Evolutionary conservation across 345 rosid genomes (phyloP).

Genomic region (Bruguiera parviflora): DNA sequence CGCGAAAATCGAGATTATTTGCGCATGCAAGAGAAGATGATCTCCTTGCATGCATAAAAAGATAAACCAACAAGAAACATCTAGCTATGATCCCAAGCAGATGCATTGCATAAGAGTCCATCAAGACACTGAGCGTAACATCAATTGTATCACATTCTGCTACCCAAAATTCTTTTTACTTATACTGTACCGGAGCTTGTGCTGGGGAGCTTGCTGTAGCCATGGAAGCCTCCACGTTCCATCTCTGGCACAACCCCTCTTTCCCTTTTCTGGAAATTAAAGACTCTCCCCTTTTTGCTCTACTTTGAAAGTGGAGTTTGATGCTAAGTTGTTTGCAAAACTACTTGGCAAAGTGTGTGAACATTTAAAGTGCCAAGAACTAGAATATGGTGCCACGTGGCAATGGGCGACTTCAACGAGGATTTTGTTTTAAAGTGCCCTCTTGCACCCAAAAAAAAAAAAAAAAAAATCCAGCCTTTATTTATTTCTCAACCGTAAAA

Average conservation of each 20-base stretch:
- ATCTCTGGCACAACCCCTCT: constrained; percentile 13
- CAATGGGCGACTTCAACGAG: constrained; percentile 51
- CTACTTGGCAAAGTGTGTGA: constrained; percentile 33
- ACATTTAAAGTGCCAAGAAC: constrained; percentile 11
- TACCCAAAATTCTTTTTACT: not conserved
- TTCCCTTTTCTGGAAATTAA: not conserved
- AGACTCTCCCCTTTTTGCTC: not conserved
- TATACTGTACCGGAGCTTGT: constrained; percentile 34
- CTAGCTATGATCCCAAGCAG: no score
- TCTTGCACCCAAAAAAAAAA: no score
- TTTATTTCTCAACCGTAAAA: no score
- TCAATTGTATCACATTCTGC: not conserved
- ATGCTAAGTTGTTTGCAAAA: not conserved
- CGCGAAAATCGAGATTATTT: no score
- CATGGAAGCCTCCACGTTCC: constrained; percentile 65
- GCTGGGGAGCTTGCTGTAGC: constrained; percentile 52
- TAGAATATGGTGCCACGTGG: constrained; percentile 14
- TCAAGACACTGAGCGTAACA: not conserved
- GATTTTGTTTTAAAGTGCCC: constrained; percentile 6
- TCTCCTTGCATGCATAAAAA: constrained; percentile 5
- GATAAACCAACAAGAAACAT: not conserved
- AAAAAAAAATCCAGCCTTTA: no score
- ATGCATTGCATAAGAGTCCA: no score
- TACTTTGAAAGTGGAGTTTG: not conserved
- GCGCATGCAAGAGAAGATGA: not conserved